phyloP scores from a whole-genome alignment of 2,329 filamentous ascomycete species.

The Claviceps spartinae region DNA sequence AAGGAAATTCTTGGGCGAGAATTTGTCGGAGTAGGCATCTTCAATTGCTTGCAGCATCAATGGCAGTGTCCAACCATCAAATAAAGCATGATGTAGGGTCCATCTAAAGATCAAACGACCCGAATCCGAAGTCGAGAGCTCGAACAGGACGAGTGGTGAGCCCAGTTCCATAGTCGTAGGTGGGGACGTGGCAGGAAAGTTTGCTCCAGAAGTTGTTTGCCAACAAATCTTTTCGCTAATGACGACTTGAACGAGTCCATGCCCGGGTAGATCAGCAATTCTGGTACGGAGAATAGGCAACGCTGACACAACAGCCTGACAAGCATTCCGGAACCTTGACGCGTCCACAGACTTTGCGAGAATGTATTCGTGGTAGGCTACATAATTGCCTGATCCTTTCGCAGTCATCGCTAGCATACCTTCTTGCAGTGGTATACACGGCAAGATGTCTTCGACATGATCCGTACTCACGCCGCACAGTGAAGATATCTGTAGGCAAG shows the following conservation, averaged over 20 bases:
- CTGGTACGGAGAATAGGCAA: constrained; percentile 28
- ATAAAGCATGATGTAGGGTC: constrained; percentile 34
- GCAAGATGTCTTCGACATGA: neutral
- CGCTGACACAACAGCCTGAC: constrained; percentile 2
- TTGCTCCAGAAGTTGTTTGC: constrained; percentile 10
- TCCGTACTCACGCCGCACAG: neutral
- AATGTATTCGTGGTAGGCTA: neutral
- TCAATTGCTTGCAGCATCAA: constrained; percentile 24
- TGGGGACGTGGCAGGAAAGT: no score
- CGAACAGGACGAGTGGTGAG: constrained; percentile 25
- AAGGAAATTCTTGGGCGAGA: neutral
- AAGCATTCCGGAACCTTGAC: constrained; percentile 6
- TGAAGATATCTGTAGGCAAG: neutral
- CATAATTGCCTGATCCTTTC: neutral
- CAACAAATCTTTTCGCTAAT: constrained; percentile 19
- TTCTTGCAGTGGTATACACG: neutral
- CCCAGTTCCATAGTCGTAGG: constrained; percentile 21
- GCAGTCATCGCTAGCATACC: neutral
- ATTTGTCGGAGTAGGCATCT: constrained; percentile 6
- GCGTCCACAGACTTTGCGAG: neutral
- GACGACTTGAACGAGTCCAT: constrained; percentile 31
- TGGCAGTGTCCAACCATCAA: constrained; percentile 33
- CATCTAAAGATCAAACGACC: constrained; percentile 24
- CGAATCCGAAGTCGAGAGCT: constrained; percentile 14
- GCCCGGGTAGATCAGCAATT: constrained; percentile 27